Evolutionary conservation across 2,329 filamentous ascomycete genomes (phyloP), one percentile per base, ranked within the genome.

Genomic region (Nemania sp.): DNA sequence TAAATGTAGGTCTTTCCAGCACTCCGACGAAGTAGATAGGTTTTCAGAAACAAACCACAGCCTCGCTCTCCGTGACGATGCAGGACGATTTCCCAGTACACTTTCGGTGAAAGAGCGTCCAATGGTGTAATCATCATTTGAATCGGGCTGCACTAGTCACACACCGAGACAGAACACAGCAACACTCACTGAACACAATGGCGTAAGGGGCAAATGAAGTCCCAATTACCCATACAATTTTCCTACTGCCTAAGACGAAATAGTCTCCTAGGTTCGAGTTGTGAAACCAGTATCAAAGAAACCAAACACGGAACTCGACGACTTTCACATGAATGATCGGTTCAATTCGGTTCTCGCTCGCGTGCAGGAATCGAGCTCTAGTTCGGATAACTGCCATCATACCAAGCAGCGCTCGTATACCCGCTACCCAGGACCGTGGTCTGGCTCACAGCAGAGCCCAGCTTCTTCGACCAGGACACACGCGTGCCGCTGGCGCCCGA

Each of bases 401-500:
- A 65, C 58, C 59, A 65, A 1, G 33, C 56, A 26, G 40, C 57
- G 23, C 56, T 61, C 3, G 57, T 24, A 36, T 64, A 64, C 7
- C 37, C 52, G 12, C 50, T 51, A 4, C 64, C 64, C 6, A 72
- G 51, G 0, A 72, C 64, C 8, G 63, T 62, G 0, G 60, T 50
- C 34, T 75, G 72, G 3, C 66, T 57, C 0, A 78, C 70, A 0
- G 75, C 51, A 0, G 65, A 53, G 20, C 56, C 59, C 15, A 78
- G 64, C 56, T 67, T 71, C 43, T 61, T 70, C 6, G 72, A 59
- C 50, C 73, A 77, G 31, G 69, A 72, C 8, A 80, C 82, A 44
- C 84, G 72, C 0, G 73, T 75, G 0, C 82, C 82, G 15, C 70
- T 67, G 2, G 83, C 73, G 2, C 85, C 84, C 26, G 71, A 65